Evolutionary conservation across 1,284 basidiomycete species (phyloP), one percentile per base, ranked within the genome.

Genomic region (Athelia psychrophila): DNA sequence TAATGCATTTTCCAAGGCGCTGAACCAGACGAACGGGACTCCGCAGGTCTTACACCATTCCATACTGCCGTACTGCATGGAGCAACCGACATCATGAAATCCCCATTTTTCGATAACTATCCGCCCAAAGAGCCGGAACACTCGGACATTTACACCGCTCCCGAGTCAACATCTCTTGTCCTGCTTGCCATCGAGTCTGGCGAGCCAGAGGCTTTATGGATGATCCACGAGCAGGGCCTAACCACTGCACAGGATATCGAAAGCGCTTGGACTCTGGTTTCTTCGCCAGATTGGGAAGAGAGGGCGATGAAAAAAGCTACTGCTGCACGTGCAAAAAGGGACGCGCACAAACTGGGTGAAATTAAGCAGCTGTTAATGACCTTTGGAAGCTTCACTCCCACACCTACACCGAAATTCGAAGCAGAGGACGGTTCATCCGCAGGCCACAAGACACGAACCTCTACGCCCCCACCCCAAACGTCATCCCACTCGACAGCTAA

Each of bases 11-110:
- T 48, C 52, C 54, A 61, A 90, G 88, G 81, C 67, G 85, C 85
- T 46, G 84, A 88, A 55, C 71, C 79, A 20, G 86, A 88, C 53
- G 87, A 90, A 64, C 77, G 79, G 50, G 76, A 89, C 64, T 74
- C 73, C 0, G 57, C 71, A 47, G 77, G 77, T 24, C 67, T 78
- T 49, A 85, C 86, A 2, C 76, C 83, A 2, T 83, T 88, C 68
- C 87, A 90, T 63, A 56, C 81, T 49, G 84, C 85, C n/a, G 63
- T 89, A 15, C 70, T 73, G 58, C 60, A 61, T 45, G 83, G 83
- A 2, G 72, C 79, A 55, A 58, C 78, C 13, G 51, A 69, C 8
- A 71, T 87, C 49, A 64, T 84, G 48, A 68, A 72, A 36, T 74
- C 83, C 63, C 38, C 38, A n/a, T 82, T 87, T 64, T 73, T 89